Evolutionary conservation across 345 rosid genomes (phyloP), one percentile per base, ranked within the genome.

Genomic region (Gossypium turneri): DNA sequence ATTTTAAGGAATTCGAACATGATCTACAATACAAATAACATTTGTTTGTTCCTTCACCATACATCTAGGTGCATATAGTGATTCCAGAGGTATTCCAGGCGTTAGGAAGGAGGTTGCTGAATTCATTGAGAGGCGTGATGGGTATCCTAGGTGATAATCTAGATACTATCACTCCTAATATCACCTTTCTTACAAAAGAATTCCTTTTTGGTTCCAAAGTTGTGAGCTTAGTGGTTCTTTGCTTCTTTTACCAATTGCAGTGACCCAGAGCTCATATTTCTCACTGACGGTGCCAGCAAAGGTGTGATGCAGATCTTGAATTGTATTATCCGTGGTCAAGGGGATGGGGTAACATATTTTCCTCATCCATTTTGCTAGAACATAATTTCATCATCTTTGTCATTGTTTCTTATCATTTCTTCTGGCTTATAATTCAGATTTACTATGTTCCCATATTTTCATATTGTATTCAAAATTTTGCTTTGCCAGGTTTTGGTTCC

Each of bases 271-370:
- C 92, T 90, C 82, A 90, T 94, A 75, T 94, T 80, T 79, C 98
- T 94, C 77, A 94, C 98, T 66, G 98, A 92, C 86, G 98, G 98
- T 80, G 98, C 98, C 7, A 92, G 98, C 86, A 92, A 92, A 87
- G 98, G 98, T 84, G 97, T 94, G 75, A 94, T 92, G 97, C 98
- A 61, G 84, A 91, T 89, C 78, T 81, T 95, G 87, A 95, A 90
- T 73, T 81, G 92, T 76, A 82, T 93, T 60, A 95, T 95, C 77
- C 91, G 97, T 10, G 96, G 97, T 66, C 81, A 79, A 73, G 77
- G 96, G 72, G 99, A 95, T 61, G 99, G 99, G 91, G 98, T 95
- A 88, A 86, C 63, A 25, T 65, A 76, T 80, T 64, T 78, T 60
- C 68, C 63, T 29, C 34, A 2, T 55, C 58, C 64, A 34, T 66